Evolutionary conservation across 164 flowering plant species (phyloP).

Genomic region (Vitis riparia): DNA sequence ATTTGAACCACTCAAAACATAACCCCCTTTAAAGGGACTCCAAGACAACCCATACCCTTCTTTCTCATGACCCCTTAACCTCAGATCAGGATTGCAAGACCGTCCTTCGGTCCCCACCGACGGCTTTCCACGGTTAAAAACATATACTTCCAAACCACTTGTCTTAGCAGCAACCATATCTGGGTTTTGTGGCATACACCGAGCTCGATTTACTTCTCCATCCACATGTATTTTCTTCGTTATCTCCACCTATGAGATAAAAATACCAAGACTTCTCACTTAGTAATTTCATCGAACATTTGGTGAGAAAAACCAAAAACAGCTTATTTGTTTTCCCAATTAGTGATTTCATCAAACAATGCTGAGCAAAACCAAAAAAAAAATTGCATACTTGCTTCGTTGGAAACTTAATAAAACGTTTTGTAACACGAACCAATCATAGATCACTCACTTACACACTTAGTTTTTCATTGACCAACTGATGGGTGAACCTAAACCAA

Average conservation of each 20-base stretch:
- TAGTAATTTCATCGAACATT: conserved; percentile 36
- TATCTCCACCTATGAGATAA: conserved; percentile 56
- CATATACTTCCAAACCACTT: conserved; percentile 60
- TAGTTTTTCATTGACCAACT: too few relatives aligned
- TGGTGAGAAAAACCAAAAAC: not conserved
- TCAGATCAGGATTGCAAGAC: conserved; percentile 69
- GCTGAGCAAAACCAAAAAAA: too few relatives aligned
- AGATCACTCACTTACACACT: too few relatives aligned
- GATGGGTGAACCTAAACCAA: too few relatives aligned
- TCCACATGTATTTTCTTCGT: conserved; percentile 63
- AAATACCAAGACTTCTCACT: conserved; percentile 6
- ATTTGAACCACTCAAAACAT: conserved; percentile 84
- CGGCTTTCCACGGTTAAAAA: conserved; percentile 62
- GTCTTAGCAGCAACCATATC: conserved; percentile 80
- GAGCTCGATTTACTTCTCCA: conserved; percentile 88
- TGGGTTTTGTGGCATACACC: conserved; percentile 83
- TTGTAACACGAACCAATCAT: too few relatives aligned
- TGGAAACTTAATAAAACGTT: too few relatives aligned
- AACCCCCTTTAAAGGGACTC: conserved; percentile 79
- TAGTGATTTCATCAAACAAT: too few relatives aligned
- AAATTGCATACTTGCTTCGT: too few relatives aligned
- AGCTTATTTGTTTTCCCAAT: too few relatives aligned
- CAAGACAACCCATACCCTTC: conserved; percentile 97
- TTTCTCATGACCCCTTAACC: conserved; percentile 75
- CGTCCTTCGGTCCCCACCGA: conserved; percentile 27